Evolutionary conservation across 306 rosid genomes (phyloP), one percentile per base, ranked within the genome.

Genomic region (Fragaria iinumae): DNA sequence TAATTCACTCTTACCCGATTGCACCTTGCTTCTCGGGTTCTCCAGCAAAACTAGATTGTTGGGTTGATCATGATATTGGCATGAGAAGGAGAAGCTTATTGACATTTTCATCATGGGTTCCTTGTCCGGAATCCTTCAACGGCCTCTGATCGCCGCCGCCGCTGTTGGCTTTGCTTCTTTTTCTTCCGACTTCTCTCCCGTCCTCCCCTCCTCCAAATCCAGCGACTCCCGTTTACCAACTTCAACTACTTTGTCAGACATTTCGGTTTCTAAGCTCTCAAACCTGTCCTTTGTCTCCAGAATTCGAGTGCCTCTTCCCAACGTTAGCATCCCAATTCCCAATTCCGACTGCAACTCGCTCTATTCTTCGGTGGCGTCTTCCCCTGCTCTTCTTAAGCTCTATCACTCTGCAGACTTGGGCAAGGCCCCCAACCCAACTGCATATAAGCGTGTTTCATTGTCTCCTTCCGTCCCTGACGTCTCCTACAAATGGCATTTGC

Each of bases 401-500:
- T 88, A 87, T 84, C 90, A 85, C 4, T 89, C 96, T 34, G 97
- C 97, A n/a, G 84, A 84, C 39, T 85, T 89, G 80, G 77, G 76
- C 47, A 86, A 76, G 59, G 70, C 84, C 7, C 68, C 90, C 4
- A 75, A 75, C 67, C 90, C 90, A 36, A 71, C 70, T 66, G 55
- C 86, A 0, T 69, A 72, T 76, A 56, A 74, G 13, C 47, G 59
- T 29, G 85, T 47, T 73, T 6, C 68, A 34, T 7, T 53, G 43
- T 79, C 86, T 56, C 4, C 47, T 71, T 82, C 86, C 2, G 79
- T 84, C 29, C 80, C 91, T 32, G 97, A 90, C 64, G 93, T 81
- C 73, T 75, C 86, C 86, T 95, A 95, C 81, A 79, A 89, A 79
- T 95, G 99, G 99, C 99, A 95, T 89, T 87, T 95, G 80, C 97